Conservation (phyloP, 768 basidiomycete species). For the Obba rivulosa region DNA sequence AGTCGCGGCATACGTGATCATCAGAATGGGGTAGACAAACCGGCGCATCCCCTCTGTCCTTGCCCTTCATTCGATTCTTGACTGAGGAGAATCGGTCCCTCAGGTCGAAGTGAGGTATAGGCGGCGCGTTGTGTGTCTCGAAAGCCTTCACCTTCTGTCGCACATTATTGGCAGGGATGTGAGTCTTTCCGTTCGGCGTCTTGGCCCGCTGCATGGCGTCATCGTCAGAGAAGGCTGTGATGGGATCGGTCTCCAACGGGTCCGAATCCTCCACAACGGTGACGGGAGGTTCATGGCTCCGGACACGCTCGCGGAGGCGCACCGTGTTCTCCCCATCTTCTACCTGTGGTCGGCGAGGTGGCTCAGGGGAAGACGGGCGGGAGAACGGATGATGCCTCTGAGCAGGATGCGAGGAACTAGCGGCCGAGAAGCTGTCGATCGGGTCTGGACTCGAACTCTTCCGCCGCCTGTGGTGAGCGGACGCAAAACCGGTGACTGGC, state of each 20-base stretch:
- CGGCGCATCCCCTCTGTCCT: background rate
- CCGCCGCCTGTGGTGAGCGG: background rate
- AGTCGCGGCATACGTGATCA: background rate
- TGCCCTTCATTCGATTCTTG: background rate
- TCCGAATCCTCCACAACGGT: background rate
- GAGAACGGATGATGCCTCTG: too few relatives aligned
- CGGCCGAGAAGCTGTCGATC: slow-evolving; percentile 1
- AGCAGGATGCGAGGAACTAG: background rate
- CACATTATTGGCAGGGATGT: background rate
- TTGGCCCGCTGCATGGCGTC: background rate
- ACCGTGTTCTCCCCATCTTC: background rate
- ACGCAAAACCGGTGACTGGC: background rate
- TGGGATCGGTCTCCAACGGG: background rate
- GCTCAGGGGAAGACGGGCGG: background rate
- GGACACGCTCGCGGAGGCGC: background rate
- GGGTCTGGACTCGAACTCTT: slow-evolving; percentile 7
- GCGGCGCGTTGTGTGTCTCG: background rate
- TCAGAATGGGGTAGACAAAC: background rate
- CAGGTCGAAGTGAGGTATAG: background rate
- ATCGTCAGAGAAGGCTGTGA: background rate
- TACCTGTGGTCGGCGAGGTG: background rate
- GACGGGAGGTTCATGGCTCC: background rate
- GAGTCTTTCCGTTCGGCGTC: background rate
- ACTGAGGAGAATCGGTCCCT: background rate
- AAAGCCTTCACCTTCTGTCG: background rate